Conservation (phyloP, 371 early-diverging fungal species). For the Mucor racemosus region DNA sequence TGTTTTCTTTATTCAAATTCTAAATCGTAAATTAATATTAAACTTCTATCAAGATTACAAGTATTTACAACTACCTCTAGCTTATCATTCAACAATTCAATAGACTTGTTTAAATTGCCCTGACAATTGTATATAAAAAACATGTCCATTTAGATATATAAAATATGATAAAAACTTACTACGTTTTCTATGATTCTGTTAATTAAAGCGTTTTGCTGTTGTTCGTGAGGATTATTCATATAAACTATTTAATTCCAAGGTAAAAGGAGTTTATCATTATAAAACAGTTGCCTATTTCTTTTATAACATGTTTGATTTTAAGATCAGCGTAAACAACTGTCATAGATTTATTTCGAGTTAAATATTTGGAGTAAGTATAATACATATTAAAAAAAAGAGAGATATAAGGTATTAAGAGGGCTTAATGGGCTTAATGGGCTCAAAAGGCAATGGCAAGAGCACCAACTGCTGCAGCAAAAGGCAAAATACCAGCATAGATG, state of each 20-base stretch:
- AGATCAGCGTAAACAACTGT: background rate
- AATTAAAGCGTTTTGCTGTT: conserved; percentile 35
- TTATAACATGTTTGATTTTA: background rate
- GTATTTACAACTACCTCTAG: conserved; percentile 21
- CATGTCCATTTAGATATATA: background rate
- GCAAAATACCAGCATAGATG: conserved; percentile 12
- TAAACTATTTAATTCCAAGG: background rate
- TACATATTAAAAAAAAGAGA: conserved; percentile 3
- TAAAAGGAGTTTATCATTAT: background rate
- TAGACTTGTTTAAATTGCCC: conserved; percentile 30
- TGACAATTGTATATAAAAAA: background rate
- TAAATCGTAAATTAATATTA: background rate
- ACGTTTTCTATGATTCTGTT: conserved; percentile 33
- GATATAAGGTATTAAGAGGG: background rate
- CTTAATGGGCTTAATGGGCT: background rate
- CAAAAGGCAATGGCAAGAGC: conserved; percentile 10
- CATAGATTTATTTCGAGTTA: background rate
- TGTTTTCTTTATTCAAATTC: conserved; percentile 23
- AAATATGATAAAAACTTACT: conserved; percentile 6
- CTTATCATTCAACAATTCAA: conserved; percentile 28
- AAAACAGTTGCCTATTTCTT: background rate
- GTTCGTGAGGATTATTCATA: conserved; percentile 45
- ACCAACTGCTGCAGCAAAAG: conserved; percentile 19
- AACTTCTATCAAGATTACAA: background rate
- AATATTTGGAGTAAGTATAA: background rate